phyloP scores from a whole-genome alignment of 1,284 basidiomycete genomes.

The Malassezia psittaci region DNA sequence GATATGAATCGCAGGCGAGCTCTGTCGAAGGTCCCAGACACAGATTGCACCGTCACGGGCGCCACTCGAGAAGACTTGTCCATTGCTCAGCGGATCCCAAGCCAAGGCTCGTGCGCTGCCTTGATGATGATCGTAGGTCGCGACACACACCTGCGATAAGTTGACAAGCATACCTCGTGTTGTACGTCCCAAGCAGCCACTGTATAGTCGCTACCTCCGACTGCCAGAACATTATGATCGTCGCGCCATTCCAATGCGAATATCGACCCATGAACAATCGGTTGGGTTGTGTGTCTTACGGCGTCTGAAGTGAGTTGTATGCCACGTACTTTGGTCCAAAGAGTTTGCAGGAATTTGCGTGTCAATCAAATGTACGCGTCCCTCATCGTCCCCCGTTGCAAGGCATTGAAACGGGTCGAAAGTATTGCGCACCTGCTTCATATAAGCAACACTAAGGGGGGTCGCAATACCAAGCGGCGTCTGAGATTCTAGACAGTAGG shows the following conservation, averaged over 20 bases:
- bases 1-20: slow-evolving; percentile 28
- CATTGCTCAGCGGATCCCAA: slow-evolving; percentile 31
- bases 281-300: slow-evolving; percentile 15
- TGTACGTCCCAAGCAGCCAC: slow-evolving; percentile 40
- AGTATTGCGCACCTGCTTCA: slow-evolving; percentile 25
- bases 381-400: slow-evolving; percentile 43
- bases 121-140: slow-evolving; percentile 21
- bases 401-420: slow-evolving; percentile 33
- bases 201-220: slow-evolving; percentile 35
- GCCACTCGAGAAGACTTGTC: slow-evolving; percentile 31
- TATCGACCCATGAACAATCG: slow-evolving; percentile 20
- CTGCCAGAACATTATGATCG: slow-evolving; percentile 33
- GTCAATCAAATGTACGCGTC: slow-evolving; percentile 35
- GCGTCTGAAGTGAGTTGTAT: slow-evolving; percentile 5
- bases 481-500: slow-evolving; percentile 22
- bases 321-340: slow-evolving; percentile 15
- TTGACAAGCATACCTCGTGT: slow-evolving; percentile 18
- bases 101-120: slow-evolving; percentile 36
- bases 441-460: slow-evolving; percentile 32
- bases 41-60: slow-evolving; percentile 40
- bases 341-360: slow-evolving; percentile 17
- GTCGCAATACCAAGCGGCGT: slow-evolving; percentile 11
- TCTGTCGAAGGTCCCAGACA: slow-evolving; percentile 32
- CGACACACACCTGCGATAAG: slow-evolving; percentile 19
- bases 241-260: slow-evolving; percentile 38